phyloP scores from a whole-genome alignment of 2,329 filamentous ascomycete species.

The Pseudocercospora musae region DNA sequence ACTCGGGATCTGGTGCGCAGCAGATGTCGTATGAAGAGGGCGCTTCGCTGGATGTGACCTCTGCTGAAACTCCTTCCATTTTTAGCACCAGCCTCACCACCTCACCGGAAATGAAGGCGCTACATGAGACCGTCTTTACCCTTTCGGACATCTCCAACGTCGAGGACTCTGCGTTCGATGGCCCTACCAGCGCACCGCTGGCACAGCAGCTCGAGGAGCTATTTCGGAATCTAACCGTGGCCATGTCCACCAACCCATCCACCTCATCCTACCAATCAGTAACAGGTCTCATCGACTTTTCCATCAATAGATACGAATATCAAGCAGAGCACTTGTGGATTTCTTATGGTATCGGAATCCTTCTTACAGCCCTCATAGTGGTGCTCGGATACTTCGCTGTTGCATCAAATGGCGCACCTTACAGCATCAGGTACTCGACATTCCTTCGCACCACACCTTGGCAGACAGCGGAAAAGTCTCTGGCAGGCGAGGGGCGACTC shows the following conservation, averaged over 20 bases:
- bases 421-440: constrained; percentile 9
- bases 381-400: background rate
- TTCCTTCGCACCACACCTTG: constrained; percentile 5
- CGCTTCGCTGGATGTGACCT: background rate
- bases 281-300: background rate
- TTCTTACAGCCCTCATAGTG: constrained; percentile 2
- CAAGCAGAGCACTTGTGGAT: background rate
- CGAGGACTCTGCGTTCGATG: background rate
- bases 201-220: constrained; percentile 6
- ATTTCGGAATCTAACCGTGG: constrained; percentile 4
- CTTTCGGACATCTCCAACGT: background rate
- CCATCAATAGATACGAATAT: constrained; percentile 4
- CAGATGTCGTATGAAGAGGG: background rate
- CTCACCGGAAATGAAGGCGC: constrained; percentile 2
- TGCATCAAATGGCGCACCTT: constrained; percentile 1
- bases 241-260: constrained; percentile 2
- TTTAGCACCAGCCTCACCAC: constrained; percentile 1
- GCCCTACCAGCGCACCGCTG: background rate
- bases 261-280: constrained; percentile 3
- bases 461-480: background rate
- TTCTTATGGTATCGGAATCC: constrained; percentile 7
- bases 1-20: background rate
- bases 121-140: background rate
- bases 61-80: background rate
- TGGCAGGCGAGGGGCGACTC: background rate